phyloP scores from a whole-genome alignment of 768 basidiomycete species.

The Aureoboletus auriporus region DNA sequence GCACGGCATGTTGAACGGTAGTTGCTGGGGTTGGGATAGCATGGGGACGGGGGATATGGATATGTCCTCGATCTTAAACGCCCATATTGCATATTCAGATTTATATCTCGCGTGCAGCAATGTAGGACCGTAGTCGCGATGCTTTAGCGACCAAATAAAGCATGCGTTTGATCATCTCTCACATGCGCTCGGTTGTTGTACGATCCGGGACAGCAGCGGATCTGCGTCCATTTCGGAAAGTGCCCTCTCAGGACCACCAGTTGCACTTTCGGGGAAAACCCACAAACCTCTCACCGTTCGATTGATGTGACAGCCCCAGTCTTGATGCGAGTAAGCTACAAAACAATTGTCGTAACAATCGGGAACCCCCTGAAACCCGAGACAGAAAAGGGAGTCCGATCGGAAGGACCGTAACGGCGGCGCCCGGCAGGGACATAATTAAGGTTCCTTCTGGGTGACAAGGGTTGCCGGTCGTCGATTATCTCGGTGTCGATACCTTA shows the following conservation, averaged over 20 bases:
- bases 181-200: conserved; percentile 30
- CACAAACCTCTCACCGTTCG: conserved; percentile 12
- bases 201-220: conserved; percentile 23
- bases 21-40: conserved; percentile 33
- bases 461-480: conserved; percentile 16
- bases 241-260: conserved; percentile 16
- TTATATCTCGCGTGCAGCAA: conserved; percentile 30
- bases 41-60: conserved; percentile 19
- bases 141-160: conserved; percentile 33
- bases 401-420: conserved; percentile 21
- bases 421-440: conserved; percentile 22
- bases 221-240: conserved; percentile 24
- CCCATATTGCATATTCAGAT: conserved; percentile 21
- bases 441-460: conserved; percentile 6
- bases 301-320: conserved; percentile 15
- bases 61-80: conserved; percentile 19
- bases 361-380: conserved; percentile 6
- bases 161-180: conserved; percentile 24
- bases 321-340: conserved; percentile 14
- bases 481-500: conserved; percentile 14
- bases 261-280: conserved; percentile 15
- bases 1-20: conserved; percentile 48
- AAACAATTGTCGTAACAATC: conserved; percentile 10
- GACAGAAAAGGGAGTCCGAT: neutral
- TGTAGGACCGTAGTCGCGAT: conserved; percentile 22